Conservation (phyloP, 768 basidiomycete genomes). For the Leccinum variicolor region DNA sequence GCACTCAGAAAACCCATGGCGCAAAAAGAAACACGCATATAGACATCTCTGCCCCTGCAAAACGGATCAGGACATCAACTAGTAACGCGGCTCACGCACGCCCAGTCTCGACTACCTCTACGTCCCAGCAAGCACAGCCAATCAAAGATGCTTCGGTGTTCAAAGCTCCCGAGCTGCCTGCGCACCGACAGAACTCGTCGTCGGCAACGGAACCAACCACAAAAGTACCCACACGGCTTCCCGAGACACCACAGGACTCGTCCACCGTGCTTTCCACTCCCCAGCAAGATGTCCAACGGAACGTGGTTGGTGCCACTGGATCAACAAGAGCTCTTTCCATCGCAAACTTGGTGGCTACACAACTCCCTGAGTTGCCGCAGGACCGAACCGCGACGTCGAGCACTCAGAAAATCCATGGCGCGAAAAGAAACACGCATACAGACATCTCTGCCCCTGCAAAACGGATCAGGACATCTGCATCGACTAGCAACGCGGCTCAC, state of each 20-base stretch:
- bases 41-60: constrained; percentile 9
- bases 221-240: background rate
- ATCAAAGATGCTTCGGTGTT: background rate
- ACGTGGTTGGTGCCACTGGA: background rate
- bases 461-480: constrained; percentile 4
- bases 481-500: background rate
- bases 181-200: background rate
- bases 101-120: background rate
- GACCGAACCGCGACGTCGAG: background rate
- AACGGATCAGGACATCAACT: constrained; percentile 9
- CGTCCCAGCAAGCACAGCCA: background rate
- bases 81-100: background rate
- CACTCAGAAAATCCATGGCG: background rate
- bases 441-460: constrained; percentile 9
- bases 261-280: background rate
- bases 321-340: background rate
- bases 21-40: constrained; percentile 22
- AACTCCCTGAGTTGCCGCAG: background rate
- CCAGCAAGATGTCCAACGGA: background rate
- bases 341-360: background rate
- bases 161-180: constrained; percentile 6
- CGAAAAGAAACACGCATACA: constrained; percentile 24
- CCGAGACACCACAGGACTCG: background rate
- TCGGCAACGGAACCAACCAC: background rate
- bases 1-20: background rate